Percentiles rank a stretch among this genome's conserved stretches.
phyloP scores from a whole-genome alignment of 805 yeast genomes.

The Metschnikowia shivogae region DNA sequence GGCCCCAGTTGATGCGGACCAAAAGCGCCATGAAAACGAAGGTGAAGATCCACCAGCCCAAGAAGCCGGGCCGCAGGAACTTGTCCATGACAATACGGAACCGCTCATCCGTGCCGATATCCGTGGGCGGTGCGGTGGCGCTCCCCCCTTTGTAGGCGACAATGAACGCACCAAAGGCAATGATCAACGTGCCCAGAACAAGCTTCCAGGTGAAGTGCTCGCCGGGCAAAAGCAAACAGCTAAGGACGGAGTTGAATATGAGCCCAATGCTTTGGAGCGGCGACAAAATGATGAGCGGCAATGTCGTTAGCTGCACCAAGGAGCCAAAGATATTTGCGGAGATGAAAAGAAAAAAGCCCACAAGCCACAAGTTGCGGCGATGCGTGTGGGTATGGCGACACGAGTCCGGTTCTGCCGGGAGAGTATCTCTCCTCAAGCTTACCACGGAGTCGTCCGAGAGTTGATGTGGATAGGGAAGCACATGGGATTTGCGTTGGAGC shows the following conservation, averaged over 20 bases:
- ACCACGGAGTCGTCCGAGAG: constrained; percentile 11
- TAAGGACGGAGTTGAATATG: constrained; percentile 73
- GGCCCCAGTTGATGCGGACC: constrained; percentile 22
- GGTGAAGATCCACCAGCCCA: constrained; percentile 51
- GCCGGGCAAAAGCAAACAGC: constrained; percentile 61
- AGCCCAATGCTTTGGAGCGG: constrained; percentile 85
- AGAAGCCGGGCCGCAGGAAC: constrained; percentile 42
- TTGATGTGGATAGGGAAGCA: constrained; percentile 24
- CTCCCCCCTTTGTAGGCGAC: constrained; percentile 69
- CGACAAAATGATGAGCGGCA: constrained; percentile 74
- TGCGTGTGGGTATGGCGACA: constrained; percentile 27
- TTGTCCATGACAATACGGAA: constrained; percentile 39
- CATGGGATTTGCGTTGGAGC: constrained; percentile 73
- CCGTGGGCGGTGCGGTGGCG: constrained; percentile 19
- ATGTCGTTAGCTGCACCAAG: constrained; percentile 74
- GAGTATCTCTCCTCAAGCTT: constrained; percentile 9
- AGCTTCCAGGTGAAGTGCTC: constrained; percentile 63
- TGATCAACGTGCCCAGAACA: constrained; percentile 60
- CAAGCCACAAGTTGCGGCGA: constrained; percentile 63
- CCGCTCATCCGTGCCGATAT: constrained; percentile 24
- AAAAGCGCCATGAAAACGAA: constrained; percentile 26
- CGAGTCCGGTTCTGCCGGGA: constrained; percentile 6
- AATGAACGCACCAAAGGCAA: constrained; percentile 68
- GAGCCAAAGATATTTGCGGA: constrained; percentile 76
- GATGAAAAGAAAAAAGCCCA: constrained; percentile 69